phyloP scores from a whole-genome alignment of 768 basidiomycete species.

The Pisolithus sp. region DNA sequence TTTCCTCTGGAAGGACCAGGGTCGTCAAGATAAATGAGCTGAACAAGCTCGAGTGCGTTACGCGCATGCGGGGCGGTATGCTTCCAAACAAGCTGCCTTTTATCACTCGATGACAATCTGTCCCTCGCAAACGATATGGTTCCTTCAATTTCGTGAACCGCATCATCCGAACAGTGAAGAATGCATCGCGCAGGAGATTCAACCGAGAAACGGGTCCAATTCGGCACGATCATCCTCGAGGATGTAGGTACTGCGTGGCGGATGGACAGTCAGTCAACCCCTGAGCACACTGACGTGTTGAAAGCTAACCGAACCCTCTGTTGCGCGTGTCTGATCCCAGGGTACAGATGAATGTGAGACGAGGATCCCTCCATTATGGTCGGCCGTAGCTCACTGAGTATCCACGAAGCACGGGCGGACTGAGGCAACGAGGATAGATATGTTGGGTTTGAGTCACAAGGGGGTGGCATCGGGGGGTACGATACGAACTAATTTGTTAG shows the following conservation, averaged over 20 bases:
- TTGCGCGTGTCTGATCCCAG: conserved; percentile 60
- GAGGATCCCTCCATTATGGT: conserved; percentile 41
- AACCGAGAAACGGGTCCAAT: conserved; percentile 44
- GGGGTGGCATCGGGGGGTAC: conserved; percentile 7
- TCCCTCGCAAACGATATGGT: conserved; percentile 9
- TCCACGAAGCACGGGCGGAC: conserved; percentile 50
- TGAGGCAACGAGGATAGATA: conserved; percentile 54
- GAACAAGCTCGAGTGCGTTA: not conserved
- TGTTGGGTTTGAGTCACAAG: not conserved
- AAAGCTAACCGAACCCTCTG: conserved; percentile 82
- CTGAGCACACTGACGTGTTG: conserved; percentile 75
- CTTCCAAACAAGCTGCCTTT: conserved; percentile 15
- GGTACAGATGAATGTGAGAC: conserved; percentile 62
- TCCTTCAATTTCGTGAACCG: not conserved
- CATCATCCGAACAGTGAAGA: conserved; percentile 48
- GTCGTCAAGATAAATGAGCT: not conserved
- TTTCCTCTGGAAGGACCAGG: not conserved
- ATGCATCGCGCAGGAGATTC: conserved; percentile 65
- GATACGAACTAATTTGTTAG: conserved; percentile 5
- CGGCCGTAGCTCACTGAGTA: conserved; percentile 34
- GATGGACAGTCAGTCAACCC: conserved; percentile 53
- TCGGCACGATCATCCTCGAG: not conserved
- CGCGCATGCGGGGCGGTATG: conserved; percentile 2
- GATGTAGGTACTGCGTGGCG: conserved; percentile 20
- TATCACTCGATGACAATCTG: not conserved